Conservation (phyloP, 2,329 filamentous ascomycete species). For the Pestalotiopsis sp. region DNA sequence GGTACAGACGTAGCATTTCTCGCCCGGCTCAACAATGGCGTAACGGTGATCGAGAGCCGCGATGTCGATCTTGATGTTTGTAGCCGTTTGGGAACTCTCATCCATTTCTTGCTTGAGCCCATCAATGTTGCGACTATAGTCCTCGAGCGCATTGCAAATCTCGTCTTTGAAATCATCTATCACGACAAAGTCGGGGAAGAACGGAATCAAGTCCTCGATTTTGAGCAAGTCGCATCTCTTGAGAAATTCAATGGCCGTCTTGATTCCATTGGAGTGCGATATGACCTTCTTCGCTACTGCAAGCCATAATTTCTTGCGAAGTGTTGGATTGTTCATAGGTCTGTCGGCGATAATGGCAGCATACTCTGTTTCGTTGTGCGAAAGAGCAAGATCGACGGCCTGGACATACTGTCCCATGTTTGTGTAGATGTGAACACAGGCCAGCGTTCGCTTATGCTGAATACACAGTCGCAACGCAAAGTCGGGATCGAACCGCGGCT, state of each 20-base stretch:
- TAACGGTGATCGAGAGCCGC: slow-evolving; percentile 84
- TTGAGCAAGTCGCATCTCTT: slow-evolving; percentile 87
- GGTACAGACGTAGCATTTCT: slow-evolving; percentile 88
- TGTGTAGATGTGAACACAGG: slow-evolving; percentile 96
- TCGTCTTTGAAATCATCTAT: slow-evolving; percentile 99
- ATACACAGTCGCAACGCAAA: slow-evolving; percentile 96
- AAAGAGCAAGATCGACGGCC: slow-evolving; percentile 88
- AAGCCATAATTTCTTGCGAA: slow-evolving; percentile 94
- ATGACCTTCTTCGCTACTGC: slow-evolving; percentile 95
- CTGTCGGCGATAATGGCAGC: slow-evolving; percentile 88
- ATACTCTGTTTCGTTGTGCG: slow-evolving; percentile 86
- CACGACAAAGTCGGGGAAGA: slow-evolving; percentile 97
- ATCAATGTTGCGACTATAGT: slow-evolving; percentile 91
- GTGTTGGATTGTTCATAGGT: slow-evolving; percentile 73
- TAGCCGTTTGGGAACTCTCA: slow-evolving; percentile 83
- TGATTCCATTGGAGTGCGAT: slow-evolving; percentile 82
- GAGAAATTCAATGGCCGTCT: slow-evolving; percentile 89
- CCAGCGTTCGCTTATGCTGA: slow-evolving; percentile 87
- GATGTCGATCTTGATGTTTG: slow-evolving; percentile 90
- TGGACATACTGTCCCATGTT: slow-evolving; percentile 94
- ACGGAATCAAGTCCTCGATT: slow-evolving; percentile 96
- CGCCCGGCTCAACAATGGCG: slow-evolving; percentile 93
- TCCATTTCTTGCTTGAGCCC: slow-evolving; percentile 92
- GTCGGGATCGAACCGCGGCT: slow-evolving; percentile 89
- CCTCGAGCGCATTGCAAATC: slow-evolving; percentile 90